Evolutionary conservation across 495 filamentous ascomycete genomes (phyloP).

Genomic region (Xylaria acuta): DNA sequence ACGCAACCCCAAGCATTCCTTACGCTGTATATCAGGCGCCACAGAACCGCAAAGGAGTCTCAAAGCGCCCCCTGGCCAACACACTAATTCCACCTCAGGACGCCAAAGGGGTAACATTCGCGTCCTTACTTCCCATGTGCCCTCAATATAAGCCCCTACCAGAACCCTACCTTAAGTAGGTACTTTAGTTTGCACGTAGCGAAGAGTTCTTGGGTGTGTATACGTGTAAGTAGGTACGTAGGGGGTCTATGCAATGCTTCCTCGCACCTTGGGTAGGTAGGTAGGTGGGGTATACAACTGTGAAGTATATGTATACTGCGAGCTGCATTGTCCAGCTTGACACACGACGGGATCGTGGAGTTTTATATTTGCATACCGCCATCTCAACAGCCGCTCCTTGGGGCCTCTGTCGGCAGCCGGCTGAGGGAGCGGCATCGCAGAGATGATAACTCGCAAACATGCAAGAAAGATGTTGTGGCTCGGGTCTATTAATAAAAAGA

Average conservation of each 20-base stretch:
- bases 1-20: neutral
- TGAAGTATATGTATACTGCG: neutral
- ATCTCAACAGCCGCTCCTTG: slow-evolving; percentile 12
- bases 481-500: slow-evolving; percentile 22
- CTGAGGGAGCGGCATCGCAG: slow-evolving; percentile 19
- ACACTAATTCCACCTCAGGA: neutral
- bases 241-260: neutral
- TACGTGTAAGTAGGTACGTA: neutral
- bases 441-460: neutral
- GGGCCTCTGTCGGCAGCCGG: slow-evolving; percentile 1
- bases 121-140: slow-evolving; percentile 3
- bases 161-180: neutral
- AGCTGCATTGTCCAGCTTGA: neutral
- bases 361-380: slow-evolving; percentile 24
- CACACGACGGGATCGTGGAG: neutral
- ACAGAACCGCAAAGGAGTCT: slow-evolving; percentile 1
- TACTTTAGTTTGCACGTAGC: neutral
- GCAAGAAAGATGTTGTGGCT: slow-evolving; percentile 21
- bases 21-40: slow-evolving; percentile 21
- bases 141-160: neutral
- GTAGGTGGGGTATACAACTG: neutral
- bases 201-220: neutral
- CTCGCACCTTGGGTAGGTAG: neutral
- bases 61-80: slow-evolving; percentile 7
- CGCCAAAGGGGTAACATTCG: neutral